A percentile compares a stretch with the other conserved stretches of the same genome.
Conservation (phyloP, 1,284 basidiomycete species). For the Puccinia hordei region DNA sequence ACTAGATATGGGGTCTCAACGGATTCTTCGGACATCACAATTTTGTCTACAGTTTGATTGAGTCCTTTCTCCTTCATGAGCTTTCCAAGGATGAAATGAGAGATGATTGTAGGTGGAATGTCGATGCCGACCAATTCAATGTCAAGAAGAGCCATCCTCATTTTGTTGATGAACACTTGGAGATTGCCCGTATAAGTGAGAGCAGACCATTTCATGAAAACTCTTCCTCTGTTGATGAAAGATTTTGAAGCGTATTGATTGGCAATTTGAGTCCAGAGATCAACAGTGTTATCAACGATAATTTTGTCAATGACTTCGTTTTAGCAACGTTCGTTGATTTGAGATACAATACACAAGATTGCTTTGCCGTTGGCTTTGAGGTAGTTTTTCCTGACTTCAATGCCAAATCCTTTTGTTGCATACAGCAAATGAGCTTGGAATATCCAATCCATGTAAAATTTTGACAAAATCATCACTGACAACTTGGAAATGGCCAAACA, state of each 20-base stretch:
- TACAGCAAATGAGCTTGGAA: too few species aligned
- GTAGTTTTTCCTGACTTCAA: too few species aligned
- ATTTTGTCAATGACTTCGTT: neutral
- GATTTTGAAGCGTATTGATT: conserved; percentile 12
- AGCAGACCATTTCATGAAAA: neutral
- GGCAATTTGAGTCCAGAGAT: neutral
- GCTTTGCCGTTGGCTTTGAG: too few species aligned
- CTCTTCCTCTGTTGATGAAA: neutral
- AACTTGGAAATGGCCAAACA: too few species aligned
- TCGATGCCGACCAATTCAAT: neutral
- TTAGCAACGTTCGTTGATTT: too few species aligned
- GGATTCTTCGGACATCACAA: neutral
- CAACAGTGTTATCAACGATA: neutral
- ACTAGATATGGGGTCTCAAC: neutral
- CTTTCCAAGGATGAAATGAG: neutral
- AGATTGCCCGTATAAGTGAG: neutral
- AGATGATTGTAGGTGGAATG: neutral
- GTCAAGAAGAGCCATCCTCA: neutral
- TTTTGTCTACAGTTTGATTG: neutral
- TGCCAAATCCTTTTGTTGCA: too few species aligned
- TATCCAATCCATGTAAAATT: too few species aligned
- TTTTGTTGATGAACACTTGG: neutral
- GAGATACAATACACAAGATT: too few species aligned
- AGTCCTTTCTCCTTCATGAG: neutral
- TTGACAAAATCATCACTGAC: too few species aligned